Conservation (phyloP, 1,139 yeast genomes). For the Kodamaea derodonti region DNA sequence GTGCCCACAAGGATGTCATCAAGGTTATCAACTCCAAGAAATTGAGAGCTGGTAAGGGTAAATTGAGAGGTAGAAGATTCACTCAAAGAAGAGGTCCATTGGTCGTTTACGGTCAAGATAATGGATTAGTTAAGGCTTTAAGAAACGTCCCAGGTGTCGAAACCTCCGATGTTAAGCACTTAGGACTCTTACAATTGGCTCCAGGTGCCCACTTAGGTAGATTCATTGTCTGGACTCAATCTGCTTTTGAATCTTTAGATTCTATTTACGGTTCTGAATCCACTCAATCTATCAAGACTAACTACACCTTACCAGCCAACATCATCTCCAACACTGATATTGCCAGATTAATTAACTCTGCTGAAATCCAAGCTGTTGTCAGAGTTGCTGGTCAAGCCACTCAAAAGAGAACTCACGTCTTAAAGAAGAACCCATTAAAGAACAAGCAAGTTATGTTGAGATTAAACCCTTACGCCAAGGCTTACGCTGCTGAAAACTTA, state of each 20-base stretch:
- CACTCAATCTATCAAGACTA: conserved; percentile 79
- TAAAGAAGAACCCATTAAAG: conserved; percentile 99
- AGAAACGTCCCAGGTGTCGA: conserved; percentile 99
- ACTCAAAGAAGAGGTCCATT: conserved; percentile 99
- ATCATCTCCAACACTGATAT: conserved; percentile 94
- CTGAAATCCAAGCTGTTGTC: conserved; percentile 96
- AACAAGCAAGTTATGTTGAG: conserved; percentile 98
- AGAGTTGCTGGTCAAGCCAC: conserved; percentile 95
- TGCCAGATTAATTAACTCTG: conserved; percentile 96
- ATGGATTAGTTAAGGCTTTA: conserved; percentile 97
- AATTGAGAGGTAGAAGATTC: conserved; percentile 99
- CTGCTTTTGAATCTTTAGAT: conserved; percentile 96
- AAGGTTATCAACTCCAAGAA: conserved; percentile 98
- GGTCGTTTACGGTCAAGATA: conserved; percentile 96
- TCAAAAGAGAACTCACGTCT: conserved; percentile 92
- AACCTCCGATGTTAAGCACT: conserved; percentile 87
- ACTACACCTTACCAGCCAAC: conserved; percentile 91
- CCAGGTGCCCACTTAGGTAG: conserved; percentile 99
- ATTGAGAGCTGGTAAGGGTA: conserved; percentile 99
- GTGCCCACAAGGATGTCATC: conserved; percentile 98
- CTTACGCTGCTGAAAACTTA: conserved; percentile 85
- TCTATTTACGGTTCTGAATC: conserved; percentile 95
- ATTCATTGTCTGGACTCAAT: conserved; percentile 99
- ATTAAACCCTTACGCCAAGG: conserved; percentile 99
- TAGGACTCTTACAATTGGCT: conserved; percentile 97